Percentiles rank a stretch among this genome's conserved stretches.
These are phyloP conservation scores for Aulographum hederae DNA, from an alignment of 2,329 filamentous ascomycete genomes.

Conservation along the genomic window DNA sequence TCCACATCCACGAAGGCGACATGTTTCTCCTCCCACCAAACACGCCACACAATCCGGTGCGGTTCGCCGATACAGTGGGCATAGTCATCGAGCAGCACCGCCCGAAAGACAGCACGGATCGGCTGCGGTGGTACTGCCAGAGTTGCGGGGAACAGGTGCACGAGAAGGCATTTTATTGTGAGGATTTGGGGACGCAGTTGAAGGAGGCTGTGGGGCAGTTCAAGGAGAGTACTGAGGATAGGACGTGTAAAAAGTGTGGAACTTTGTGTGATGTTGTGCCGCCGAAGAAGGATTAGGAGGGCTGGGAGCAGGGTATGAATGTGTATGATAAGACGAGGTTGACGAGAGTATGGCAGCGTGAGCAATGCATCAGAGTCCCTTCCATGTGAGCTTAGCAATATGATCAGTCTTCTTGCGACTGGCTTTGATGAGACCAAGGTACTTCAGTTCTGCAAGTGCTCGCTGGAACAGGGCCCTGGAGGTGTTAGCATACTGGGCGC, in stretches of 20 bases:
- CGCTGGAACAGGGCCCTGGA: slow-evolving; percentile 59
- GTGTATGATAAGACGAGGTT: neutral
- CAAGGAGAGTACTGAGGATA: slow-evolving; percentile 45
- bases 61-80: slow-evolving; percentile 86
- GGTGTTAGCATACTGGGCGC: neutral
- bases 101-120: slow-evolving; percentile 51
- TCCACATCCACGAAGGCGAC: slow-evolving; percentile 80
- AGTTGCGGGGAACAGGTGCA: slow-evolving; percentile 56
- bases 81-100: slow-evolving; percentile 79
- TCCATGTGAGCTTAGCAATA: slow-evolving; percentile 66
- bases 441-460: slow-evolving; percentile 65
- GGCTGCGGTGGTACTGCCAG: slow-evolving; percentile 80
- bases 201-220: slow-evolving; percentile 80
- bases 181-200: slow-evolving; percentile 82
- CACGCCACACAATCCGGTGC: slow-evolving; percentile 89
- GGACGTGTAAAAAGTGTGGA: slow-evolving; percentile 65
- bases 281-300: too few species aligned
- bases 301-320: slow-evolving; percentile 7
- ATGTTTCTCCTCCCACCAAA: slow-evolving; percentile 88
- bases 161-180: slow-evolving; percentile 76
- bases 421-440: slow-evolving; percentile 71
- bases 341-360: neutral
- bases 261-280: slow-evolving; percentile 55
- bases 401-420: slow-evolving; percentile 89
- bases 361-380: slow-evolving; percentile 39